Percentiles rank a stretch among this genome's conserved stretches.
These are phyloP conservation scores for Notholithocarpus densiflorus DNA, from an alignment of 306 rosid genomes.

Conservation along the genomic window DNA sequence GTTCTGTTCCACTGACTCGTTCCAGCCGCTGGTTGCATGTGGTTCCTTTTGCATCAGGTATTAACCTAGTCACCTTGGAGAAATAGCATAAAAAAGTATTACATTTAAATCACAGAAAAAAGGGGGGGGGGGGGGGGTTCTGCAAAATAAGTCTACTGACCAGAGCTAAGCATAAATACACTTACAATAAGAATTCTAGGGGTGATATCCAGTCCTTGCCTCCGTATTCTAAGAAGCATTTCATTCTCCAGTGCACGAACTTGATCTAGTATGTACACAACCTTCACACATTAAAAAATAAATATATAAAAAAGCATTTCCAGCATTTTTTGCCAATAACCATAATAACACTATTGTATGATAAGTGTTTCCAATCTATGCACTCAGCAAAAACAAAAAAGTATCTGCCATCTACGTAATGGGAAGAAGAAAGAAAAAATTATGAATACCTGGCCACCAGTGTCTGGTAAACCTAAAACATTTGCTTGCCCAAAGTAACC, in stretches of 20 bases:
- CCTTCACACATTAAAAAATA: conserved; percentile 37
- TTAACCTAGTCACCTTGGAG: conserved; percentile 69
- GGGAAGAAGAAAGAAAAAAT: not conserved
- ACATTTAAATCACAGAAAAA: not conserved
- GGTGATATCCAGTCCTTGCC: conserved; percentile 69
- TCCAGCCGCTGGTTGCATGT: conserved; percentile 93
- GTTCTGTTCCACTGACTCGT: conserved; percentile 78
- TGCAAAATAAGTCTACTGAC: conserved; percentile 6
- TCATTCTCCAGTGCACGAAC: conserved; percentile 95
- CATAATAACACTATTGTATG: not conserved
- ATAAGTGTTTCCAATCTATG: not conserved
- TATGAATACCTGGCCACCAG: conserved; percentile 89
- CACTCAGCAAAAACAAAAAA: not conserved
- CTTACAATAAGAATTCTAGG: conserved; percentile 88
- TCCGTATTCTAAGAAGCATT: conserved; percentile 77
- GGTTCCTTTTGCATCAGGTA: conserved; percentile 93
- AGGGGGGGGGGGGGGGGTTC: too few species aligned
- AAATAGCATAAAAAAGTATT: not conserved
- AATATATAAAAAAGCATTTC: not conserved
- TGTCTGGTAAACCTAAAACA: conserved; percentile 94
- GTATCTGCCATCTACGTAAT: not conserved
- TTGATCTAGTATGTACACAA: conserved; percentile 94
- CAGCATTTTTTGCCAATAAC: not conserved
- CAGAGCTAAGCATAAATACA: conserved; percentile 1
- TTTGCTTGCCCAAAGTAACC: conserved; percentile 97